These are phyloP conservation scores for Solanum medicagineum DNA, from an alignment of 257 asterid genomes.

Conservation along the genomic window DNA sequence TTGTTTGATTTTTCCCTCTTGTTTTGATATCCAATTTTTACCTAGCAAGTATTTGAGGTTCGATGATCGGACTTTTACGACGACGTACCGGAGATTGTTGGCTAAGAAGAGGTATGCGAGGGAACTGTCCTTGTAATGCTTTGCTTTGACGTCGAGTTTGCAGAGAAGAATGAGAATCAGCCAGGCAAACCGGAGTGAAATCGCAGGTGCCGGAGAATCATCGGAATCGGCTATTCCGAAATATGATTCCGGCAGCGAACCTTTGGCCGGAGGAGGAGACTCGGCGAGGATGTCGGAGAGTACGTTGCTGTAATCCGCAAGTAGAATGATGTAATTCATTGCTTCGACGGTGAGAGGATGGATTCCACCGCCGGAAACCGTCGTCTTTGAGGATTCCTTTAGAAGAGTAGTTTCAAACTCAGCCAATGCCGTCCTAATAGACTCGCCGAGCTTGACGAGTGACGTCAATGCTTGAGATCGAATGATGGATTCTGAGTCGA, in stretches of 20 bases:
- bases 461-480: conserved; percentile 46
- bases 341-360: conserved; percentile 47
- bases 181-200: conserved; percentile 54
- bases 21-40: conserved; percentile 58
- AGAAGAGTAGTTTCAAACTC: conserved; percentile 50
- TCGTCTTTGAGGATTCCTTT: conserved; percentile 46
- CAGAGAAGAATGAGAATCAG: conserved; percentile 48
- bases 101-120: conserved; percentile 63
- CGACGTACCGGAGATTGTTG: conserved; percentile 58
- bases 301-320: conserved; percentile 60
- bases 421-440: conserved; percentile 17
- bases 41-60: conserved; percentile 62
- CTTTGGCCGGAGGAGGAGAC: conserved; percentile 23
- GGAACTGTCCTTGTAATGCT: conserved; percentile 51
- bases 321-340: conserved; percentile 45
- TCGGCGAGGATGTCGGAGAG: conserved; percentile 42
- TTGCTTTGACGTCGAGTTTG: conserved; percentile 60
- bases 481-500: conserved; percentile 26
- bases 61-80: conserved; percentile 45
- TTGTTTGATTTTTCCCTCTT: conserved; percentile 42
- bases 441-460: conserved; percentile 38
- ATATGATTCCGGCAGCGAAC: conserved; percentile 33
- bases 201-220: conserved; percentile 33
- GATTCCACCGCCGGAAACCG: conserved; percentile 51
- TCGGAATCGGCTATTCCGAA: conserved; percentile 43